Evolutionary conservation across 2,329 filamentous ascomycete genomes (phyloP), one percentile per base, ranked within the genome.

Genomic region (Curvularia hawaiiensis): DNA sequence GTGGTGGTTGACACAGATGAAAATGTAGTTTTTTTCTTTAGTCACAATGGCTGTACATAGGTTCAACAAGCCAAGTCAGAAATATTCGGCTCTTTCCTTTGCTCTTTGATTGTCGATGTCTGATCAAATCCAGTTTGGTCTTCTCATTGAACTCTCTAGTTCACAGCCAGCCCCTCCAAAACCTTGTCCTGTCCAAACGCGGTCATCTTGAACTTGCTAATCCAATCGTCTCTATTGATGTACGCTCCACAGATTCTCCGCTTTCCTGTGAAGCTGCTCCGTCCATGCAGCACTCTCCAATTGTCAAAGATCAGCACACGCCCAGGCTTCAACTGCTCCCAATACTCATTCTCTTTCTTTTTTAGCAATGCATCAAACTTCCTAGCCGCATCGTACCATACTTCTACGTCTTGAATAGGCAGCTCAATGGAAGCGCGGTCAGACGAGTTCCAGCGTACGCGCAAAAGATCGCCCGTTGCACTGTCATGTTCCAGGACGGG

Each of bases 281-380:
- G 83, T 1, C 94, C 95, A 76, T 99, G 95, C 66, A 98, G 79
- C 33, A 97, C 90, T 58, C 95, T 85, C 92, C 94, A 97, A 71
- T 99, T 98, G 73, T 99, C 91, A 75, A 99, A 97, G 46, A 98
- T 90, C 90, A 97, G 71, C 6, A 92, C 84, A 51, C 82, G 86
- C 2, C 95, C 95, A 0, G 95, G 94, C 68, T 84, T 78, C 54
- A 99, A 79, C 76, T 96, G 90, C 62, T 90, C 88, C 89, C 90
- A 90, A 70, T 90, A 93, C 74, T 95, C 85, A 62, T 86, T 85
- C 52, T 85, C 79, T 52, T 81, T 75, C 50, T 86, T 83, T 67
- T 81, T 87, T 53, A 98, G 71, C 28, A 97, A 85, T 24, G 81
- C 78, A 61, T 91, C 82, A 82, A 89, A 98, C 67, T 86, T 87